A percentile compares a stretch with the other conserved stretches of the same genome.
Conservation (phyloP, 805 yeast genomes). For the Saccharomycopsis fodiens region DNA sequence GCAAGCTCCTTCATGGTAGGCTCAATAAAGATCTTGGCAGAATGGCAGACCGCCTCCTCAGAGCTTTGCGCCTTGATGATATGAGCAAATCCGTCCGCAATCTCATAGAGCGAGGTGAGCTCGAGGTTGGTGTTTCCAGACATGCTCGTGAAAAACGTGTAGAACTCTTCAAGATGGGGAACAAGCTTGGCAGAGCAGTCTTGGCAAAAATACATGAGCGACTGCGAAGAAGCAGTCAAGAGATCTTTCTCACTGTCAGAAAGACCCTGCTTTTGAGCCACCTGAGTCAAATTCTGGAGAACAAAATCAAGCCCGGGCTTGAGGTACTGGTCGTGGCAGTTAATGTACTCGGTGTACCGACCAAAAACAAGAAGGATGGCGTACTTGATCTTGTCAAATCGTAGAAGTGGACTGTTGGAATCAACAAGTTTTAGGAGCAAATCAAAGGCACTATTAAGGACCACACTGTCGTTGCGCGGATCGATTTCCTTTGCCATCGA, state of each 20-base stretch:
- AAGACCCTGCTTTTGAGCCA: not conserved
- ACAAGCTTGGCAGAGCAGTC: conserved; percentile 71
- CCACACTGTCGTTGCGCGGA: conserved; percentile 45
- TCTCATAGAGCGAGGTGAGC: conserved; percentile 61
- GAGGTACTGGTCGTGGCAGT: conserved; percentile 72
- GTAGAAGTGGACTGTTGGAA: conserved; percentile 45
- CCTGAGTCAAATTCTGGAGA: conserved; percentile 56
- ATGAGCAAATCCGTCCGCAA: conserved; percentile 85
- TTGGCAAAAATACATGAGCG: conserved; percentile 88
- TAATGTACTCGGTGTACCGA: conserved; percentile 94
- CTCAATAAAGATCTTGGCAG: conserved; percentile 54
- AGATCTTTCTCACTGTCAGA: conserved; percentile 33
- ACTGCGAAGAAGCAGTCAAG: conserved; percentile 82
- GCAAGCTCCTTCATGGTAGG: conserved; percentile 50
- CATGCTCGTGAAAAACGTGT: conserved; percentile 59
- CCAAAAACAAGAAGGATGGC: conserved; percentile 92
- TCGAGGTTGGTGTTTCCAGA: conserved; percentile 43
- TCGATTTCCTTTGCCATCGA: conserved; percentile 92
- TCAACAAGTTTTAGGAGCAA: conserved; percentile 55
- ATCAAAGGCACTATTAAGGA: conserved; percentile 57
- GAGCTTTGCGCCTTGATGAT: conserved; percentile 58
- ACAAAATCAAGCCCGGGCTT: conserved; percentile 82
- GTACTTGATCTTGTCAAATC: conserved; percentile 57
- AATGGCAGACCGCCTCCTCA: conserved; percentile 40
- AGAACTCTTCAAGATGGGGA: conserved; percentile 65